A percentile compares a stretch with the other conserved stretches of the same genome.
These are phyloP conservation scores for Myxozyma sirexii DNA, from an alignment of 805 yeast species.

Conservation along the genomic window DNA sequence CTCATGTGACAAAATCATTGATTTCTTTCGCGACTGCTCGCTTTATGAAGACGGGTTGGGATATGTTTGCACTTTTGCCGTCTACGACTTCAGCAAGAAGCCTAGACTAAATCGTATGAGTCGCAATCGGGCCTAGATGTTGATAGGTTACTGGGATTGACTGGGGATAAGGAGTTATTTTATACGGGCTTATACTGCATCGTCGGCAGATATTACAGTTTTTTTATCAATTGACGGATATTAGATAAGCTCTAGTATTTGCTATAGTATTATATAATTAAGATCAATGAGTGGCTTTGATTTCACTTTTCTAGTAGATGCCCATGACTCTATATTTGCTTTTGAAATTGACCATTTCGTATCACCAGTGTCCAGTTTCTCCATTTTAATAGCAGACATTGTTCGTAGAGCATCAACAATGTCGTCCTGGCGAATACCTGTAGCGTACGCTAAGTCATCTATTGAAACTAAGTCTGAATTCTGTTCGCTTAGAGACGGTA, in stretches of 20 bases:
- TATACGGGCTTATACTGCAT: background rate
- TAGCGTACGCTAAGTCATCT: conserved; percentile 36
- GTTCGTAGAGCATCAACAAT: conserved; percentile 40
- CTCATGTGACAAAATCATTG: conserved; percentile 74
- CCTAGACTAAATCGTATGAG: conserved; percentile 4
- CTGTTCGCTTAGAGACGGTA: conserved; percentile 21
- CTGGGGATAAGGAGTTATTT: background rate
- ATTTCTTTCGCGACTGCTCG: conserved; percentile 86
- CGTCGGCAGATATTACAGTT: too few species aligned
- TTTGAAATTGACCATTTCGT: conserved; percentile 2
- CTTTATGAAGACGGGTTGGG: conserved; percentile 94
- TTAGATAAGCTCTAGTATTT: background rate
- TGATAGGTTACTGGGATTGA: background rate
- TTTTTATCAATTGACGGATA: background rate
- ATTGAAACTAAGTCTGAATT: conserved; percentile 33
- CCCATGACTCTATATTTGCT: conserved; percentile 19
- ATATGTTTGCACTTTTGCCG: conserved; percentile 90
- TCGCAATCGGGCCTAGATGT: background rate
- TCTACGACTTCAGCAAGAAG: conserved; percentile 73
- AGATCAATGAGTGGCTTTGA: conserved; percentile 17
- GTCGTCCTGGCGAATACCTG: conserved; percentile 45
- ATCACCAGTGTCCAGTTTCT: background rate
- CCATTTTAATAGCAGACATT: conserved; percentile 38
- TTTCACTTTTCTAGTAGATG: conserved; percentile 11
- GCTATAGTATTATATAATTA: conserved; percentile 15